These are phyloP conservation scores for Meyerozyma carpophila DNA, from an alignment of 1,139 yeast genomes.

Conservation along the genomic window DNA sequence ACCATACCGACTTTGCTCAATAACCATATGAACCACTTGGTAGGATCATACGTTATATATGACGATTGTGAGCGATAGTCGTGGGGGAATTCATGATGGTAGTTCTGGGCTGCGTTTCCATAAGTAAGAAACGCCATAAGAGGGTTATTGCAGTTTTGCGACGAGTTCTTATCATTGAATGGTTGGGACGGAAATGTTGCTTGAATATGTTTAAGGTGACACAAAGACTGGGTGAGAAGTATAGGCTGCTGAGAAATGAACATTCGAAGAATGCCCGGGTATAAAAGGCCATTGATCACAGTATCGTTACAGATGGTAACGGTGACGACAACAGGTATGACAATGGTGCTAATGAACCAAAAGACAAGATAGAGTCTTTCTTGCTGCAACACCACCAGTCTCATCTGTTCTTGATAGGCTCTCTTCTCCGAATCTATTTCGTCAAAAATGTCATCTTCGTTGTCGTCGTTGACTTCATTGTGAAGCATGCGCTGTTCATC, in stretches of 20 bases:
- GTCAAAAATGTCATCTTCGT: slow-evolving; percentile 23
- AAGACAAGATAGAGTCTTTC: slow-evolving; percentile 40
- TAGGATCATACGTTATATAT: slow-evolving; percentile 57
- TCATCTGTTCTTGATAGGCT: slow-evolving; percentile 13
- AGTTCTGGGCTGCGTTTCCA: slow-evolving; percentile 63
- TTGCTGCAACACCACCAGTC: slow-evolving; percentile 53
- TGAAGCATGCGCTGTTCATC: slow-evolving; percentile 18
- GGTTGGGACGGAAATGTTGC: slow-evolving; percentile 48
- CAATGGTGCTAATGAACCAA: slow-evolving; percentile 40
- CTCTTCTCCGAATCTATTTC: slow-evolving; percentile 15
- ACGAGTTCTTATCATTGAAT: slow-evolving; percentile 57
- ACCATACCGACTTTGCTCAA: slow-evolving; percentile 37
- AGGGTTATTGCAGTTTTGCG: slow-evolving; percentile 45
- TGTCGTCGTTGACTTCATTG: slow-evolving; percentile 22
- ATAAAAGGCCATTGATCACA: slow-evolving; percentile 49
- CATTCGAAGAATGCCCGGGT: slow-evolving; percentile 58
- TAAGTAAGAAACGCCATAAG: slow-evolving; percentile 50
- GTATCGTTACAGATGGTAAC: slow-evolving; percentile 37
- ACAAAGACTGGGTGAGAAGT: slow-evolving; percentile 53
- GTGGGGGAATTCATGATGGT: slow-evolving; percentile 71
- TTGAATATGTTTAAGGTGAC: slow-evolving; percentile 46
- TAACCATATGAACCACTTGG: slow-evolving; percentile 52
- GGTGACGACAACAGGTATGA: slow-evolving; percentile 45
- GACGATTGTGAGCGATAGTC: slow-evolving; percentile 53
- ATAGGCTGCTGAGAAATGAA: slow-evolving; percentile 54